A percentile compares a stretch with the other conserved stretches of the same genome.
These are phyloP conservation scores for Phalaenopsis equestris DNA, from an alignment of 106 monocot genomes.

Conservation along the genomic window DNA sequence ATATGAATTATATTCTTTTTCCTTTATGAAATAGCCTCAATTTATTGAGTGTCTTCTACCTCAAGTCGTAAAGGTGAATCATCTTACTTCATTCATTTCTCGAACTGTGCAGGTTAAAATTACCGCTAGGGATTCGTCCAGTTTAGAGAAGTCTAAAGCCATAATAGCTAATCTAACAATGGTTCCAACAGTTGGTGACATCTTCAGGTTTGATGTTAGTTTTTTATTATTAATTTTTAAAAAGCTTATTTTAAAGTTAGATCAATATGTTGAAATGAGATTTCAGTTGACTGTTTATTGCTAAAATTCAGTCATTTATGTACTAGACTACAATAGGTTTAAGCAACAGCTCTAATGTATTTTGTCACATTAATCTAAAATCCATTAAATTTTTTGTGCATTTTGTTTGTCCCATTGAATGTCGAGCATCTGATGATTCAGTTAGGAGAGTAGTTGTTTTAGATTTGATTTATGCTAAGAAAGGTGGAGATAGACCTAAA, in stretches of 20 bases:
- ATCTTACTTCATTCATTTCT: background rate
- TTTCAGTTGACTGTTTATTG: background rate
- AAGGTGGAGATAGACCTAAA: too few relatives aligned
- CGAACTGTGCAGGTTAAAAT: conserved; percentile 70
- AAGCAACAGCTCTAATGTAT: background rate
- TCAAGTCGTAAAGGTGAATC: background rate
- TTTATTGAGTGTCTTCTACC: background rate
- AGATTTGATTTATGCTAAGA: too few relatives aligned
- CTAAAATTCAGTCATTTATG: background rate
- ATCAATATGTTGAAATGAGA: background rate
- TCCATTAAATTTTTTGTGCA: background rate
- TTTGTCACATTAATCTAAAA: background rate
- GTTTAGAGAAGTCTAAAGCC: conserved; percentile 90
- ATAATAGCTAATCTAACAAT: conserved; percentile 83
- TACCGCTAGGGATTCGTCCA: conserved; percentile 67
- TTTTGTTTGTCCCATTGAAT: too few relatives aligned
- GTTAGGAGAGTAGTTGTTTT: too few relatives aligned
- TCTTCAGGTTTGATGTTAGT: conserved; percentile 57
- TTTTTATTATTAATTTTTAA: background rate
- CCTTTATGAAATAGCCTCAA: background rate
- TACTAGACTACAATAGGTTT: background rate
- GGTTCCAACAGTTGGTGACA: conserved; percentile 90
- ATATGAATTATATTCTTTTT: background rate
- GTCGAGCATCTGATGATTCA: too few relatives aligned
- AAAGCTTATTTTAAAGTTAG: background rate